Evolutionary conservation across 306 rosid genomes (phyloP).

Genomic region (Cicer bijugum): DNA sequence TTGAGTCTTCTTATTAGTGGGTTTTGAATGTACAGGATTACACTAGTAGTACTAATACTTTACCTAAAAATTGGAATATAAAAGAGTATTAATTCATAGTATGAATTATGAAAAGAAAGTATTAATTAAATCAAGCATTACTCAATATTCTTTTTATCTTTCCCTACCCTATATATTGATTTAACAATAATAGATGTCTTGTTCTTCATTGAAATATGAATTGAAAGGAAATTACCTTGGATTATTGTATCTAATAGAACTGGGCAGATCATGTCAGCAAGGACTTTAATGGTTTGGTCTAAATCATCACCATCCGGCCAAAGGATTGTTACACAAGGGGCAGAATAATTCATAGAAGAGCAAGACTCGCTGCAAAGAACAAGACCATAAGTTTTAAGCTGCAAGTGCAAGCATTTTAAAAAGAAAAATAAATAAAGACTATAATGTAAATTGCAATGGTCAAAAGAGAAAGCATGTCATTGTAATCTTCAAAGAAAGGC

Average conservation of each 20-base stretch:
- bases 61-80: background rate
- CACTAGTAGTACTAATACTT: background rate
- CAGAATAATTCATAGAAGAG: slow-evolving; percentile 49
- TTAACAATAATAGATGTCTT: background rate
- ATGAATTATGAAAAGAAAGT: background rate
- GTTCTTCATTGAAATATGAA: background rate
- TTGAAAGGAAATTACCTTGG: slow-evolving; percentile 64
- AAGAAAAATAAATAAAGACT: background rate
- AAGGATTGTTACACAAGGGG: slow-evolving; percentile 70
- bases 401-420: slow-evolving; percentile 26
- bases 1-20: background rate
- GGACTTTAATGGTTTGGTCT: slow-evolving; percentile 50
- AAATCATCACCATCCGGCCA: slow-evolving; percentile 51
- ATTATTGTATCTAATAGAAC: slow-evolving; percentile 68
- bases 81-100: background rate
- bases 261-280: slow-evolving; percentile 70
- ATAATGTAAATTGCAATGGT: background rate
- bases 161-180: slow-evolving; percentile 11
- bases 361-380: slow-evolving; percentile 74
- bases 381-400: slow-evolving; percentile 22
- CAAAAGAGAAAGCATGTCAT: slow-evolving; percentile 22
- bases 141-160: slow-evolving; percentile 8
- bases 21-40: background rate
- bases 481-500: background rate
- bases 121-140: slow-evolving; percentile 25